Evolutionary conservation across 371 early-diverging fungal species (phyloP).

Genomic region (Syncephalastrum sp.): DNA sequence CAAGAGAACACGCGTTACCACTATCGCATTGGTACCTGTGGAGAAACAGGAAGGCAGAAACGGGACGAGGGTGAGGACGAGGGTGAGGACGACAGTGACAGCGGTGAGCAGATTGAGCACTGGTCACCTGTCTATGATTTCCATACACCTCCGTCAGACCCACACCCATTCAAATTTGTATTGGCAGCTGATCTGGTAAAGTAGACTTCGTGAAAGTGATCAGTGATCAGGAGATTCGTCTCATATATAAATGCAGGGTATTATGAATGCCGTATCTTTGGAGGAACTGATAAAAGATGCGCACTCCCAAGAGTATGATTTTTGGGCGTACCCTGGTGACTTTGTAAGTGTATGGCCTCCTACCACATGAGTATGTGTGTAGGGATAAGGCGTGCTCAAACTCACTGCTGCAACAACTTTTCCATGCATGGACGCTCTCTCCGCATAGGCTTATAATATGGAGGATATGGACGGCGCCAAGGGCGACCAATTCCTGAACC

Average conservation of each 20-base stretch:
- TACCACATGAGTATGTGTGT: too few species aligned
- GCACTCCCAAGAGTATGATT: conserved; percentile 25
- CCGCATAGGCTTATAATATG: conserved; percentile 21
- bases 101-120: neutral
- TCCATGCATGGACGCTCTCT: neutral
- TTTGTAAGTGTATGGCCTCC: conserved; percentile 10
- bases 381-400: neutral
- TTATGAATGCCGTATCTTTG: conserved; percentile 29
- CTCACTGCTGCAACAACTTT: neutral
- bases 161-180: conserved; percentile 19
- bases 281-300: conserved; percentile 12
- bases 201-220: neutral
- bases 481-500: conserved; percentile 25
- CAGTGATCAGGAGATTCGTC: neutral
- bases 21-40: too few species aligned
- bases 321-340: conserved; percentile 29
- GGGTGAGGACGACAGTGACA: too few species aligned
- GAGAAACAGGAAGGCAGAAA: too few species aligned
- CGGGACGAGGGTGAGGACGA: too few species aligned
- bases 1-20: too few species aligned
- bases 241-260: conserved; percentile 15
- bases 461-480: conserved; percentile 22
- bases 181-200: conserved; percentile 29
- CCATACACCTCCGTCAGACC: conserved; percentile 11
- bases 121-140: conserved; percentile 17